Conservation (phyloP, 2,329 filamentous ascomycete genomes). For the Aspergillus quadrilineatus region DNA sequence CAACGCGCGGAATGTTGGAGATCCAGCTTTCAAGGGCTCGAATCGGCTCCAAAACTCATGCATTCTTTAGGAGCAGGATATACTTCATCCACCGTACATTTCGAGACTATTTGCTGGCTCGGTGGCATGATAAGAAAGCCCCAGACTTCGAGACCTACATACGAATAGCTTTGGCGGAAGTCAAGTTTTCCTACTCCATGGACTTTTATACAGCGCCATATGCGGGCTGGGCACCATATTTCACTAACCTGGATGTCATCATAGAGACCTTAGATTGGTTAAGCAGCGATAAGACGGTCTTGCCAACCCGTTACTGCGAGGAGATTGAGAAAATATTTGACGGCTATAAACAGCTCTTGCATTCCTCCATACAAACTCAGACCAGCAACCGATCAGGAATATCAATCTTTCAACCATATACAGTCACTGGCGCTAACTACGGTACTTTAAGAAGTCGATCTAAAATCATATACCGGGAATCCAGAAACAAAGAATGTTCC, state of each 20-base stretch:
- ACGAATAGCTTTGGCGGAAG: neutral
- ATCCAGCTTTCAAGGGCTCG: neutral
- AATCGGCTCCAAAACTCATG: neutral
- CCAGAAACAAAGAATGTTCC: too few relatives aligned
- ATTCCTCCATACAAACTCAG: neutral
- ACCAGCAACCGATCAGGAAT: neutral
- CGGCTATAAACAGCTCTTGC: neutral
- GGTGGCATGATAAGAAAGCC: neutral
- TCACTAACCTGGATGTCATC: neutral
- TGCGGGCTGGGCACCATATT: neutral
- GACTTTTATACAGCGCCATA: neutral
- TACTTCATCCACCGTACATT: slow-evolving; percentile 1
- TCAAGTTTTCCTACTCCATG: neutral
- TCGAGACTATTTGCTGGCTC: neutral
- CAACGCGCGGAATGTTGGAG: neutral
- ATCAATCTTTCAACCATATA: too few relatives aligned
- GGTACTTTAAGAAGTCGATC: too few relatives aligned
- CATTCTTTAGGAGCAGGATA: neutral
- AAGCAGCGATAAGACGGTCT: neutral
- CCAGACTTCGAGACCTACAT: neutral
- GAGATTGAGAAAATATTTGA: neutral
- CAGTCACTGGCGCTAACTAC: too few relatives aligned
- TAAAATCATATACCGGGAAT: too few relatives aligned
- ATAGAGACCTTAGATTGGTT: neutral
- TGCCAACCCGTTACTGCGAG: neutral